Base-by-base conservation (phyloP, 1,284 basidiomycete species). In the Sphagnurus paluster region DNA sequence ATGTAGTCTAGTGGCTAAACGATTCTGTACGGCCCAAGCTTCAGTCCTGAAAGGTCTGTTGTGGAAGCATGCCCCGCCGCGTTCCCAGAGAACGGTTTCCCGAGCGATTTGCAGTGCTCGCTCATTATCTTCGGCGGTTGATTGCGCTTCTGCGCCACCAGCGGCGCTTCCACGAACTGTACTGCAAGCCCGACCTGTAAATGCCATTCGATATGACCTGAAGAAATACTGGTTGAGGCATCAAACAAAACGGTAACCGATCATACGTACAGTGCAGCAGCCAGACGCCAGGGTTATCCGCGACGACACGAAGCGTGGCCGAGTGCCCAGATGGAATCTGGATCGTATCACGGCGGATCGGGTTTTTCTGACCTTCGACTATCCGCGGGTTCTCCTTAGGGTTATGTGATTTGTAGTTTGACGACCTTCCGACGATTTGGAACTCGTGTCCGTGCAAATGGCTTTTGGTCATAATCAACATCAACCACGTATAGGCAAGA, bases 231-330 rank as follows among this genome's bases (percentile, higher is more conserved):
- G 34, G 24, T 9, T 30, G 19, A 39, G 26, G 8, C 23, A 30
- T n/a, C n/a, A n/a, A n/a, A n/a, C n/a, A n/a, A n/a, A n/a, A n/a
- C n/a, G n/a, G n/a, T n/a, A n/a, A n/a, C n/a, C n/a, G n/a, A n/a
- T n/a, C n/a, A n/a, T n/a, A n/a, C 46, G 34, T 36, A 84, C 90
- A 90, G 65, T 83, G 89, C 61, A 92, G 79, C 54, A 92, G 68
- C 90, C 91, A 93, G 2, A 77, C 80, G 5, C 91, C 91, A 1
- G 91, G 91, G 64, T 93, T 93, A 59, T 93, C 84, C 0, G 87
- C 86, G 42, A 81, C 65, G 49, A 90, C 59, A 10, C 88, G 80
- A 35, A 93, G 65, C 0, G 83, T 88, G 13, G 75, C 84, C 1
- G 80, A 80, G 13, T 75, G 67, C 41, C 74, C 72, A 1, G 75